Evolutionary conservation across 495 filamentous ascomycete genomes (phyloP).

Genomic region (Trichoderma gamsii): DNA sequence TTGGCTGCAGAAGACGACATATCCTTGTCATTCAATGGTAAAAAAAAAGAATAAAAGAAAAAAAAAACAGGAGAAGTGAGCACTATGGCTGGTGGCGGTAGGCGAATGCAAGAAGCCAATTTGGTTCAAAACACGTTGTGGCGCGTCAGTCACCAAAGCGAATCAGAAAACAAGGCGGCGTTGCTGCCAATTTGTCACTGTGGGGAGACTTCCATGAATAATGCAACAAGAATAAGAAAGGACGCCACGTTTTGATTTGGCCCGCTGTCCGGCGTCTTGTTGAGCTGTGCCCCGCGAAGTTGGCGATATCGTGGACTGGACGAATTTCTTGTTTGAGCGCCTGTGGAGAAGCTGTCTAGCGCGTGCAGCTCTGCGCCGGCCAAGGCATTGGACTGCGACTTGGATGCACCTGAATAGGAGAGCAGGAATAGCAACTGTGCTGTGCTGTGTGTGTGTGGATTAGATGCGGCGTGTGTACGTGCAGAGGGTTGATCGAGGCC

Average conservation of each 20-base stretch:
- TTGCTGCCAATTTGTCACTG: background rate
- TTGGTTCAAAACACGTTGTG: background rate
- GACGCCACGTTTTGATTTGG: background rate
- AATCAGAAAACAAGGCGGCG: background rate
- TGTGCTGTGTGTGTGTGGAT: no score
- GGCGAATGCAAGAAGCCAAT: background rate
- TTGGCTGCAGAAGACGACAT: slow-evolving; percentile 10
- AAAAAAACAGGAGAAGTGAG: background rate
- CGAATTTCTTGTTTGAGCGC: background rate
- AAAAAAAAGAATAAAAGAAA: background rate
- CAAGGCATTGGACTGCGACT: background rate
- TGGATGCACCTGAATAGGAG: background rate
- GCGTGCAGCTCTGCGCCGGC: background rate
- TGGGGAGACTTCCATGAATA: background rate
- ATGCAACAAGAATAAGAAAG: background rate
- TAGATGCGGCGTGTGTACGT: no score
- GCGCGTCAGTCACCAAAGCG: background rate
- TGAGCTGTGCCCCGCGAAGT: background rate
- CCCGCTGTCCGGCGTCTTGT: background rate
- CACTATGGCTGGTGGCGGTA: no score
- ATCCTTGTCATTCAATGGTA: background rate
- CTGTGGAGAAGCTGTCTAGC: background rate
- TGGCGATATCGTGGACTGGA: background rate
- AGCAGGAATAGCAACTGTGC: no score
- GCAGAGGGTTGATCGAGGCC: no score